Evolutionary conservation across 345 rosid species (phyloP).

Genomic region (Corymbia maculata): DNA sequence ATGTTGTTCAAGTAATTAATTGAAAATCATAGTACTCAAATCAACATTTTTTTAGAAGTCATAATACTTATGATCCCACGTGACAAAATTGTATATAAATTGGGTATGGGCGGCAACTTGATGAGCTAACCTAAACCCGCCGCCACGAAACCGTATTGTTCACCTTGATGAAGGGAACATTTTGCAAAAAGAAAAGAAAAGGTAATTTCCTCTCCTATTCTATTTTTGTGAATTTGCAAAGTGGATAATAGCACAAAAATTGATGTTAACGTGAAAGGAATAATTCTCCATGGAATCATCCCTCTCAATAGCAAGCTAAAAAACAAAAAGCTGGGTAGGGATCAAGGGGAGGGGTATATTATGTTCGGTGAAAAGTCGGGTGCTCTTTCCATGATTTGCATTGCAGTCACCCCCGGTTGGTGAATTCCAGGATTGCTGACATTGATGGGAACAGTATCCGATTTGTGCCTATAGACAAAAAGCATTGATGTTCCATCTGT

Average conservation of each 20-base stretch:
- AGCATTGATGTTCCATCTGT: neutral
- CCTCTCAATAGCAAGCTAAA: neutral
- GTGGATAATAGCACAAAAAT: neutral
- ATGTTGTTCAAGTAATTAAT: neutral
- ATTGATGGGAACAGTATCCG: neutral
- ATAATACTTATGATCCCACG: neutral
- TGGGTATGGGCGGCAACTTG: neutral
- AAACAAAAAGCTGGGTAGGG: neutral
- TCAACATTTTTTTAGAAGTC: neutral
- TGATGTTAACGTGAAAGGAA: neutral
- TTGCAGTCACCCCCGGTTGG: neutral
- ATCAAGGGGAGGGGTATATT: neutral
- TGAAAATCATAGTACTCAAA: rapidly evolving
- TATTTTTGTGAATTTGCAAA: neutral
- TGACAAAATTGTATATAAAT: rapidly evolving
- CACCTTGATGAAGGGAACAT: neutral
- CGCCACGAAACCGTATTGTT: neutral
- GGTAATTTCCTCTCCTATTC: neutral
- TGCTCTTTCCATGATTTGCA: neutral
- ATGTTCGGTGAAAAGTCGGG: neutral
- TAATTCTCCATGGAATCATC: neutral
- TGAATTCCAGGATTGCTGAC: neutral
- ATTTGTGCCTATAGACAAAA: neutral
- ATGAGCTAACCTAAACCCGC: neutral
- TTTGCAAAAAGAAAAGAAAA: rapidly evolving